Evolutionary conservation across 768 basidiomycete species (phyloP), one percentile per base, ranked within the genome.

Genomic region (Boletellus sp.): DNA sequence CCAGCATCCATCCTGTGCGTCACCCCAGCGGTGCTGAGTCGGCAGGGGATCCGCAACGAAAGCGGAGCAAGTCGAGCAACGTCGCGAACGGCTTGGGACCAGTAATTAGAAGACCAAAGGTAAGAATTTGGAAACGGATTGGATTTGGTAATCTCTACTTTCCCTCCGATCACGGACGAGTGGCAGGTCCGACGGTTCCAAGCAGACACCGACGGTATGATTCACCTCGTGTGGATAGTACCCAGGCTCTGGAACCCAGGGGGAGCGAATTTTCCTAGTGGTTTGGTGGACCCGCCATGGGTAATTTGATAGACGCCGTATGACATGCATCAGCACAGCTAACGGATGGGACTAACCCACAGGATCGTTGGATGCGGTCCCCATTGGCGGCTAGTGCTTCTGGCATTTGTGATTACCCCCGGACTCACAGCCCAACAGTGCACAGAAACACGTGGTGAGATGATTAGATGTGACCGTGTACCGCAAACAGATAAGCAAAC

Each of bases 401-500:
- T n/a, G 26, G 37, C 39, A 11, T 44, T 34, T 41, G 11, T n/a
- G 11, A 11, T 40, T 19, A 16, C 13, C 34, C n/a, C 15, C 45
- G 15, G 3, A 24, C 28, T 39, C 23, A 45, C 56, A 12, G 23
- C n/a, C 13, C 28, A 45, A 28, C 16, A 34, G 39, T 36, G 26
- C 4, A 8, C 31, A 24, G 13, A 4, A 11, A 34, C 3, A 11
- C 24, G 43, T 16, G 38, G 13, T 19, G 42, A 47, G 42, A 35
- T 6, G 11, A 11, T n/a, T 32, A 19, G 47, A 47, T 48, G 19
- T 44, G 35, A 46, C 13, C 23, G 52, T 53, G 28, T 45, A 15
- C 51, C 47, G 39, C 39, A 4, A n/a, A 7, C 20, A 20, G 34
- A 15, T 20, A 37, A 35, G 11, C 17, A 17, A 11, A 31, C 3